Percentiles rank a stretch among this genome's conserved stretches.
These are phyloP conservation scores for Phytophthora pisi DNA, from an alignment of 352 stramenopile species.

Conservation along the genomic window DNA sequence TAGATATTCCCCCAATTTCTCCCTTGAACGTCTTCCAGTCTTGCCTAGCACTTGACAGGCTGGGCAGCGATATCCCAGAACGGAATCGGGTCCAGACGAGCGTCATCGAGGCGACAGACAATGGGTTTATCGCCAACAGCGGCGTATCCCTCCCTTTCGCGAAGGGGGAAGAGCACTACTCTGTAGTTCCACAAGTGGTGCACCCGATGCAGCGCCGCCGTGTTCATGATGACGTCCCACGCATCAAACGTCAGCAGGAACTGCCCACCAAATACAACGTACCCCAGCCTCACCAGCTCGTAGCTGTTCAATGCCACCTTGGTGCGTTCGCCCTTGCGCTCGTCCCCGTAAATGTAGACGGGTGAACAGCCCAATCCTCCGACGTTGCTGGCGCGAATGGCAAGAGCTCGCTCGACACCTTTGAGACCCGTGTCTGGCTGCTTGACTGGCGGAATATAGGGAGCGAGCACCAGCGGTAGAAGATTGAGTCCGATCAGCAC, in stretches of 20 bases:
- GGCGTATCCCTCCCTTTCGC: conserved; percentile 26
- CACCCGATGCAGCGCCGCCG: conserved; percentile 17
- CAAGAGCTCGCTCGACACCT: conserved; percentile 36
- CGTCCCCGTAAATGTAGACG: conserved; percentile 29
- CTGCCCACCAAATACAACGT: conserved; percentile 36
- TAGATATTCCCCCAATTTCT: not conserved
- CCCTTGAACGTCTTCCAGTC: no score
- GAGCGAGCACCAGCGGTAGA: conserved; percentile 38
- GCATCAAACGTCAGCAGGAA: conserved; percentile 39
- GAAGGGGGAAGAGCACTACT: conserved; percentile 36
- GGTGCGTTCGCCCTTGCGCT: not conserved
- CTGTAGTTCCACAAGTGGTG: conserved; percentile 41
- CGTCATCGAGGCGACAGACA: conserved; percentile 38
- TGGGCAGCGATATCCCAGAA: conserved; percentile 39
- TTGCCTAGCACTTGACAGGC: conserved; percentile 29
- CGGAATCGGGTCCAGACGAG: conserved; percentile 19
- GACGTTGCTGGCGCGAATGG: conserved; percentile 31
- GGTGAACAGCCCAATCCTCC: conserved; percentile 30
- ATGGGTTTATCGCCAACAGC: conserved; percentile 33
- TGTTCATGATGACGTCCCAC: conserved; percentile 38
- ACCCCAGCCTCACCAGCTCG: conserved; percentile 44
- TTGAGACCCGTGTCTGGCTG: conserved; percentile 25
- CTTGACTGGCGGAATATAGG: conserved; percentile 30
- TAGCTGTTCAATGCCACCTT: conserved; percentile 39
- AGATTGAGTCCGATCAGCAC: conserved; percentile 42